Percentiles rank a stretch among this genome's conserved stretches.
These are phyloP conservation scores for Hypoxylon fragiforme DNA, from an alignment of 495 filamentous ascomycete genomes.

Conservation along the genomic window DNA sequence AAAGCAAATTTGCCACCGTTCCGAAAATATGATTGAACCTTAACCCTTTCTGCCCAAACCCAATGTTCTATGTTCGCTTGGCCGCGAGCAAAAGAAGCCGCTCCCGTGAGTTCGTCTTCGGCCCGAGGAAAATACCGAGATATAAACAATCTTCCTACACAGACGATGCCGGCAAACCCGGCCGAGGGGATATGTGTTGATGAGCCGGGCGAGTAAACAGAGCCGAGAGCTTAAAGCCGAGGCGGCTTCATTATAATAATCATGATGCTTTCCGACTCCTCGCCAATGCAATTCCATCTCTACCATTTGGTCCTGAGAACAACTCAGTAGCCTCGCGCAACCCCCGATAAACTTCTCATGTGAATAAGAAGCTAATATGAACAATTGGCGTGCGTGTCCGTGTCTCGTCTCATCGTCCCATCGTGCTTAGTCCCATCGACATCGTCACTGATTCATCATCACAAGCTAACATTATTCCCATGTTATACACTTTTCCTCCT, in stretches of 20 bases:
- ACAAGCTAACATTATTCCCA: slow-evolving; percentile 15
- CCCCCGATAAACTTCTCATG: not conserved
- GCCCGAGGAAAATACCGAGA: not conserved
- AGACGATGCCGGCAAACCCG: not conserved
- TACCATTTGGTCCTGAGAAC: slow-evolving; percentile 11
- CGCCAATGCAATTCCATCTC: slow-evolving; percentile 8
- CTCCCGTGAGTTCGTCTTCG: slow-evolving; percentile 5
- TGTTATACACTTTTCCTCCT: slow-evolving; percentile 30
- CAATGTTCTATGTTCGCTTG: slow-evolving; percentile 18
- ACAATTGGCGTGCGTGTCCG: slow-evolving; percentile 11
- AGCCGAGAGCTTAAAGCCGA: not conserved
- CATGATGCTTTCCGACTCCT: not conserved
- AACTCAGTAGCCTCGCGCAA: not conserved
- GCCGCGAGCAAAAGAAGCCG: slow-evolving; percentile 7
- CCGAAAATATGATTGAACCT: slow-evolving; percentile 25
- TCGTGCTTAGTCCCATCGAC: slow-evolving; percentile 17
- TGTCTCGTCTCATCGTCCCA: slow-evolving; percentile 29
- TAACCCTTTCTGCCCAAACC: slow-evolving; percentile 9
- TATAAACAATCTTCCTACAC: not conserved
- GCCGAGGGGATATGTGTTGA: not conserved
- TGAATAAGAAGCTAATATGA: slow-evolving; percentile 12
- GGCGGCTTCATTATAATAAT: too few species aligned
- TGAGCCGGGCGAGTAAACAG: not conserved
- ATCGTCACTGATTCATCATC: slow-evolving; percentile 14
- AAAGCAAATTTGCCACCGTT: slow-evolving; percentile 28